Evolutionary conservation across 441 rosid genomes (phyloP), one percentile per base, ranked within the genome.

Genomic region (Eruca vesicaria): DNA sequence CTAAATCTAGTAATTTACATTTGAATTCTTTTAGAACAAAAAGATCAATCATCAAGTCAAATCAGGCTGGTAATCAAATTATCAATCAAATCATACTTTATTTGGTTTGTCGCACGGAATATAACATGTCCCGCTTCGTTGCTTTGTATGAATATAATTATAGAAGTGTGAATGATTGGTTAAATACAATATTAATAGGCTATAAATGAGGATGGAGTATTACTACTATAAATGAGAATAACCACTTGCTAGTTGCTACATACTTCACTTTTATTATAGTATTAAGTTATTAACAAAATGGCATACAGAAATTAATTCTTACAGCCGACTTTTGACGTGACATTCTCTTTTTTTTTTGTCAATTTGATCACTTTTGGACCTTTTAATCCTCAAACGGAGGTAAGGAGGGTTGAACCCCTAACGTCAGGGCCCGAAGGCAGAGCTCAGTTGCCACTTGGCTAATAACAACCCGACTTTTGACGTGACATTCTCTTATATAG

Each of bases 391-490:
- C n/a, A n/a, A n/a, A n/a, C n/a, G n/a, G n/a, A n/a, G n/a, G n/a
- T n/a, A n/a, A n/a, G n/a, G n/a, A n/a, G n/a, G n/a, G n/a, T n/a
- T n/a, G n/a, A n/a, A n/a, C n/a, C n/a, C n/a, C n/a, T n/a, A n/a
- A n/a, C n/a, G n/a, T n/a, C n/a, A n/a, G n/a, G n/a, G n/a, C n/a
- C n/a, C n/a, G n/a, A n/a, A n/a, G n/a, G n/a, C n/a, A n/a, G n/a
- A n/a, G n/a, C n/a, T n/a, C n/a, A n/a, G n/a, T n/a, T n/a, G n/a
- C n/a, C n/a, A n/a, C n/a, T n/a, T n/a, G n/a, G n/a, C n/a, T n/a
- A n/a, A n/a, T n/a, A n/a, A n/a, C n/a, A n/a, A n/a, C n/a, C 6
- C 52, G 59, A 66, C 68, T 36, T n/a, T 60, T 72, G 80, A 78
- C 77, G 36, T 66, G 76, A 72, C 60, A 66, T 60, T 66, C 41